These are phyloP conservation scores for Pilatotrama ljubarskyi DNA, from an alignment of 768 basidiomycete genomes.

Conservation along the genomic window DNA sequence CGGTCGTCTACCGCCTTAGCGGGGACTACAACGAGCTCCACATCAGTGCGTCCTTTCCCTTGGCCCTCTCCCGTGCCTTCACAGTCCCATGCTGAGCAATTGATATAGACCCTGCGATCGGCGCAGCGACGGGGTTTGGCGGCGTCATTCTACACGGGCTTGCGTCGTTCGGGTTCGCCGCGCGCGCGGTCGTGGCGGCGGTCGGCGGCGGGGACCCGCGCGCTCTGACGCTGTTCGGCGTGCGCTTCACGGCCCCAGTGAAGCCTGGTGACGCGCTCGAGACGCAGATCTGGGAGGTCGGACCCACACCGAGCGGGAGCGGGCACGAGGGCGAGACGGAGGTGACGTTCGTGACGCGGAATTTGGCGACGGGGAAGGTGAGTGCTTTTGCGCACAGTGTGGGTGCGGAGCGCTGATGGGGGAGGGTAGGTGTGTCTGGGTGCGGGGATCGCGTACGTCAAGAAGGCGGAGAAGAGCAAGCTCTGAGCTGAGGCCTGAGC, in stretches of 20 bases:
- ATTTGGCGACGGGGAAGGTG: slow-evolving; percentile 42
- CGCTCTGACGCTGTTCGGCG: slow-evolving; percentile 67
- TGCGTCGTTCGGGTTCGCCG: slow-evolving; percentile 79
- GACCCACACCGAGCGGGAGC: slow-evolving; percentile 31
- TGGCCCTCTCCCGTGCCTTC: not conserved
- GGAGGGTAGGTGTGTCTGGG: slow-evolving; percentile 54
- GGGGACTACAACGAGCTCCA: slow-evolving; percentile 56
- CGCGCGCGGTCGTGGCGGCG: slow-evolving; percentile 67
- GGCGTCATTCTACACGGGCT: slow-evolving; percentile 86
- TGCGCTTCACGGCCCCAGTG: slow-evolving; percentile 80
- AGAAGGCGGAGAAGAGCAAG: slow-evolving; percentile 49
- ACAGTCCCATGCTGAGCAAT: slow-evolving; percentile 35
- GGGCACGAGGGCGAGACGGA: slow-evolving; percentile 38
- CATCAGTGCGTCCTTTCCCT: slow-evolving; percentile 37
- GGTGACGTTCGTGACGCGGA: slow-evolving; percentile 41
- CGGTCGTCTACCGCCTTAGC: slow-evolving; percentile 47
- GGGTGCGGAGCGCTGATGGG: too few species aligned
- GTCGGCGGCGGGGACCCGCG: slow-evolving; percentile 61
- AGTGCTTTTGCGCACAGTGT: too few species aligned
- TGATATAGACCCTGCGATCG: slow-evolving; percentile 71
- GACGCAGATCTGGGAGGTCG: slow-evolving; percentile 79
- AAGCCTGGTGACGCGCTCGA: slow-evolving; percentile 81
- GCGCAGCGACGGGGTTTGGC: slow-evolving; percentile 74
- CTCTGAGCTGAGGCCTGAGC: too few species aligned
- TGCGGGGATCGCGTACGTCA: slow-evolving; percentile 63